phyloP scores from a whole-genome alignment of 176 grass and related monocot species.

The Musa schizocarpa region DNA sequence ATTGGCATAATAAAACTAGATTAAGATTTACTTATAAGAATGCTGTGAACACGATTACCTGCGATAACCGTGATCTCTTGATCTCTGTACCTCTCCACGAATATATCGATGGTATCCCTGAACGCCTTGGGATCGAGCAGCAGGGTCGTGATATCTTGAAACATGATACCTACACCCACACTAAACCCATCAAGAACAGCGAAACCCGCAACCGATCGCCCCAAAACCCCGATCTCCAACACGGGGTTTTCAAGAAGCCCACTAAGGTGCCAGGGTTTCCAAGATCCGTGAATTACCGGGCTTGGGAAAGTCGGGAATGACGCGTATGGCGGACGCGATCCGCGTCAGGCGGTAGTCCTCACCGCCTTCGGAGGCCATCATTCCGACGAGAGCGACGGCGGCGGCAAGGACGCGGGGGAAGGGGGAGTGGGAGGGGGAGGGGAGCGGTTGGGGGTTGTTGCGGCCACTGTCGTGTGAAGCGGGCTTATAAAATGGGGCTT shows the following conservation, averaged over 20 bases:
- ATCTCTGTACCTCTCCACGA: conserved; percentile 83
- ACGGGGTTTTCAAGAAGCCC: background rate
- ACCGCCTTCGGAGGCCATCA: conserved; percentile 28
- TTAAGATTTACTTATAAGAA: background rate
- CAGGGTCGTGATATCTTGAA: conserved; percentile 95
- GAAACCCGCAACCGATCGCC: background rate
- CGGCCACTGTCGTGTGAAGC: too few relatives aligned
- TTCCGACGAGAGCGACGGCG: background rate
- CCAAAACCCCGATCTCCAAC: too few relatives aligned
- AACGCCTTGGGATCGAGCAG: conserved; percentile 69
- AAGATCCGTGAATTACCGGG: conserved; percentile 29
- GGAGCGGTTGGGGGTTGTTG: too few relatives aligned
- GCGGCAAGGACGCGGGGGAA: background rate
- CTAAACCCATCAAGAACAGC: background rate
- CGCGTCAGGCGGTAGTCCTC: conserved; percentile 43
- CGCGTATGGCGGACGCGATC: conserved; percentile 77
- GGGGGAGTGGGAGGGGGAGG: background rate
- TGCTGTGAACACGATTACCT: conserved; percentile 29
- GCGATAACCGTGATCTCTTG: conserved; percentile 63
- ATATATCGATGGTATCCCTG: conserved; percentile 72
- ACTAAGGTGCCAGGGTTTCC: background rate
- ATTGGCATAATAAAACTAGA: background rate
- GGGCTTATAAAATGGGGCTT: too few relatives aligned
- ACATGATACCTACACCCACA: conserved; percentile 51
- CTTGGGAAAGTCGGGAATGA: conserved; percentile 88